Conservation (phyloP, 176 grass and related monocot species). For the Raddia distichophylla region DNA sequence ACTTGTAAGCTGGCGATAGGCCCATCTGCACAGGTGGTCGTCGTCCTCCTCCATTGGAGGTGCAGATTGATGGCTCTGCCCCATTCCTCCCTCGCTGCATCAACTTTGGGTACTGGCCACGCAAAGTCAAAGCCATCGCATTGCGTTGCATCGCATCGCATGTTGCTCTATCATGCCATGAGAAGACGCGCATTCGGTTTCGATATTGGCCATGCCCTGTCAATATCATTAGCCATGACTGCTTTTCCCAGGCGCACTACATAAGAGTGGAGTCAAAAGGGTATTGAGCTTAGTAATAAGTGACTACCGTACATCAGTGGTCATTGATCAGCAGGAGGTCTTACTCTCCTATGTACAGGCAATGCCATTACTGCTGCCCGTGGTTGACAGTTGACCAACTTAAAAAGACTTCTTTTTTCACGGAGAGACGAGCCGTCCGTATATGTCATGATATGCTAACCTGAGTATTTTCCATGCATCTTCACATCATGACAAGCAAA, state of each 20-base stretch:
- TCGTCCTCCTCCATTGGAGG: conserved; percentile 4
- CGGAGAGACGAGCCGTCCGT: background rate
- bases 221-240: background rate
- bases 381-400: background rate
- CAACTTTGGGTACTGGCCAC: conserved; percentile 38
- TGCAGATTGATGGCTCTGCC: background rate
- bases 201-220: background rate
- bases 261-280: background rate
- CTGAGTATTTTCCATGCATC: background rate
- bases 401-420: background rate
- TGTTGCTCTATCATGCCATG: background rate
- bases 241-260: background rate
- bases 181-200: background rate
- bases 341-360: background rate
- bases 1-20: background rate
- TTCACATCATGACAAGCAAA: too few species aligned
- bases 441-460: background rate
- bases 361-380: background rate
- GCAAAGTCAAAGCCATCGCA: conserved; percentile 19
- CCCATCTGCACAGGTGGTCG: too few species aligned
- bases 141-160: background rate
- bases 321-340: background rate
- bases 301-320: background rate
- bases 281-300: background rate
- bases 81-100: background rate